These are phyloP conservation scores for Linum trigynum DNA, from an alignment of 345 rosid genomes.

Conservation along the genomic window DNA sequence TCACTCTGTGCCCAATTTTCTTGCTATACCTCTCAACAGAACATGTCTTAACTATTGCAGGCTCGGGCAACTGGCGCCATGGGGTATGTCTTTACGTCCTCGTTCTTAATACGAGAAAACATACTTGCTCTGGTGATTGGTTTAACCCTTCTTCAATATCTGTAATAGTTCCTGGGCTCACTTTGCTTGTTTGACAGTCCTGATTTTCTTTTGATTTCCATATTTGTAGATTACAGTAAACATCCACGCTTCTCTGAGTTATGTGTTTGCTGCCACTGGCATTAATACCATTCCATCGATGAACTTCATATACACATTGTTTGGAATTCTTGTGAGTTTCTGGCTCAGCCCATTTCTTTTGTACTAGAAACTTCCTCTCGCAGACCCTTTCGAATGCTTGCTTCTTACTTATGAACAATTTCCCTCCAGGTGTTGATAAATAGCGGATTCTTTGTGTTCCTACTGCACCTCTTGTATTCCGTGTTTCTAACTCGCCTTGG, in stretches of 20 bases:
- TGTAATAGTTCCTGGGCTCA: neutral
- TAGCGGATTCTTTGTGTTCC: conserved; percentile 68
- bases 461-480: conserved; percentile 69
- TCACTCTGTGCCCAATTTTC: conserved; percentile 13
- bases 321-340: conserved; percentile 67
- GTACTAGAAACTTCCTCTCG: neutral
- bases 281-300: conserved; percentile 72
- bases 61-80: conserved; percentile 69
- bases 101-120: conserved; percentile 87
- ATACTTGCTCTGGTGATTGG: conserved; percentile 68
- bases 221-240: conserved; percentile 69
- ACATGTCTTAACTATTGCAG: conserved; percentile 28
- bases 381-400: neutral
- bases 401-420: conserved; percentile 4
- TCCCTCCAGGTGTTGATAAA: conserved; percentile 66
- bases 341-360: neutral
- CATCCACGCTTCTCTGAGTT: conserved; percentile 72
- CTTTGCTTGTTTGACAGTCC: conserved; percentile 5
- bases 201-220: conserved; percentile 7
- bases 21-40: conserved; percentile 20
- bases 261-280: conserved; percentile 60
- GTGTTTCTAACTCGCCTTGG: conserved; percentile 74
- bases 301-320: conserved; percentile 58
- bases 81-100: conserved; percentile 76
- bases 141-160: neutral